Evolutionary conservation across 306 rosid genomes (phyloP), one percentile per base, ranked within the genome.

Genomic region (Hylodesmum podocarpum): DNA sequence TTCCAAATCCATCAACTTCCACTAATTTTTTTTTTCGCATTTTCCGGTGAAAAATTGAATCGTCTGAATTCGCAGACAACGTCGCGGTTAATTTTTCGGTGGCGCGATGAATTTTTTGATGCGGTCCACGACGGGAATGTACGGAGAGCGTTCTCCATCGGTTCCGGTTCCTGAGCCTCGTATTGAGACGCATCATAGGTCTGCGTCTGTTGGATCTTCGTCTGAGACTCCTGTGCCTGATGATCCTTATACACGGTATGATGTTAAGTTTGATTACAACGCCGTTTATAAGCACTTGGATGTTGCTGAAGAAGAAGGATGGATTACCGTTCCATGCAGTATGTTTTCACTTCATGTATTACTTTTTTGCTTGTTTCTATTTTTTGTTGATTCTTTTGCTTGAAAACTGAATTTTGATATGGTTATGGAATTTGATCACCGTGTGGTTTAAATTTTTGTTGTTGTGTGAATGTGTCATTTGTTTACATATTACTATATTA

Each of bases 231-330:
- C 61, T 31, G 78, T 79, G 76, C 62, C 90, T 28, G 89, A 84
- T 57, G 96, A 84, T 76, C 80, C 88, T 1, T 85, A 79, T 82
- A 63, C 87, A 9, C 83, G 50, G 29, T 70, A 82, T 51, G 76
- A n/a, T 36, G 83, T 39, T 1, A 14, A 5, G 22, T 9, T 28
- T 31, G 40, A 15, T 15, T 2, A 0, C n/a, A 22, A 22, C 7
- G 2, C 33, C 25, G 3, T 61, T 5, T 2, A 82, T 53, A 89
- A 89, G 86, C 99, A 95, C 70, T 15, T 82, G 7, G 97, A 92
- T 62, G 97, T 95, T 66, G 80, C 87, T 15, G 93, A 83, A 72
- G 91, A 89, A 61, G 97, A 95, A 87, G 99, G 99, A 82, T 92
- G 93, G 89, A 88, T 92, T 37, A 83, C 84, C 37, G 88, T 95